Evolutionary conservation across 1,284 basidiomycete genomes (phyloP).

Genomic region (Rhodotorula sp.): DNA sequence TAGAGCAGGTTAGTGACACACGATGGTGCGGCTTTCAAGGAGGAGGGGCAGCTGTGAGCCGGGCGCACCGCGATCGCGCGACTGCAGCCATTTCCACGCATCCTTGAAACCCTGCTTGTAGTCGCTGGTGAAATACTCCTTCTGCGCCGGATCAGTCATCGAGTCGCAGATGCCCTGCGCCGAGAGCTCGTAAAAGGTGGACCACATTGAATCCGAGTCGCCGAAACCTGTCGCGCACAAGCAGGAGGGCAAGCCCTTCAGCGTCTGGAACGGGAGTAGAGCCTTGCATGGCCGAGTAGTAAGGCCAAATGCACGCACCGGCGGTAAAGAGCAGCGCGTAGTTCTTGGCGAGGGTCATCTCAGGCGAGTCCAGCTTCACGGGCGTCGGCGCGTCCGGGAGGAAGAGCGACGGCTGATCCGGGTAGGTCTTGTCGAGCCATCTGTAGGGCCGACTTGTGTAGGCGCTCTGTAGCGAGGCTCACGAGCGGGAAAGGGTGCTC

Average conservation of each 20-base stretch:
- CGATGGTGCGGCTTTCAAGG: too few species aligned
- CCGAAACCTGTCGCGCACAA: constrained; percentile 21
- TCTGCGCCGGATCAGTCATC: constrained; percentile 6
- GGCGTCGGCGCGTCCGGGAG: constrained; percentile 12
- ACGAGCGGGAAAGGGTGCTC: not conserved
- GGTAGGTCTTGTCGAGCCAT: constrained; percentile 28
- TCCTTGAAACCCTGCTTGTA: constrained; percentile 18
- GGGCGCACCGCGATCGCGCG: constrained; percentile 20
- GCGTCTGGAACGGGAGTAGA: not conserved
- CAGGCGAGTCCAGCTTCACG: not conserved
- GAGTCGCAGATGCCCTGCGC: constrained; percentile 4
- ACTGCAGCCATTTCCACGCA: constrained; percentile 13
- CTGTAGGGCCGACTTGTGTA: not conserved
- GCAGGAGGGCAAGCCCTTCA: too few species aligned
- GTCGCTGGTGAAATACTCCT: constrained; percentile 21
- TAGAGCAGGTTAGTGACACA: too few species aligned
- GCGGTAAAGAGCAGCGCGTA: constrained; percentile 15
- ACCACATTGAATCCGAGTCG: constrained; percentile 9
- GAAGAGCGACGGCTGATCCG: constrained; percentile 25
- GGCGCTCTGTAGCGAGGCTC: accelerated
- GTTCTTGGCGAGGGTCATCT: constrained; percentile 6
- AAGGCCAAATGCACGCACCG: not conserved
- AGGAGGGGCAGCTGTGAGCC: too few species aligned
- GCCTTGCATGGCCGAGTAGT: not conserved
- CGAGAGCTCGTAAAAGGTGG: constrained; percentile 18